These are phyloP conservation scores for Halophytophthora batemanensis DNA, from an alignment of 352 stramenopile species.

Conservation along the genomic window DNA sequence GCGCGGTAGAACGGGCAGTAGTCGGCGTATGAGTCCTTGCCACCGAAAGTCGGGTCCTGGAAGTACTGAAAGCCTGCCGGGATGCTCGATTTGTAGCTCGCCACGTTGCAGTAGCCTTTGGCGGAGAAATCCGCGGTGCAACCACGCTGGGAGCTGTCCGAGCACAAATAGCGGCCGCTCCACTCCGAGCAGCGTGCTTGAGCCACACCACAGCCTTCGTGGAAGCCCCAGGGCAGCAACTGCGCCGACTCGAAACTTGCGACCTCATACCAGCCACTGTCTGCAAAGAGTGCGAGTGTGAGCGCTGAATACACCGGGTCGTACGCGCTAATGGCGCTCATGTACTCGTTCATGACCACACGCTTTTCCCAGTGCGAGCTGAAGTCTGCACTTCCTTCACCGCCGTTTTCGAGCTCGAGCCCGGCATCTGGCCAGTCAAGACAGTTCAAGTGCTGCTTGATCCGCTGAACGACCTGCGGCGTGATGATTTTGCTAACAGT, in stretches of 20 bases:
- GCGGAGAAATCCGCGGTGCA: constrained; percentile 68
- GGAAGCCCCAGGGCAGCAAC: constrained; percentile 62
- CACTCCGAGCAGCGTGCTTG: constrained; percentile 62
- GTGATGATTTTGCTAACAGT: constrained; percentile 75
- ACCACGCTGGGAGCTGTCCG: constrained; percentile 27
- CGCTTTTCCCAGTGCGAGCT: constrained; percentile 86
- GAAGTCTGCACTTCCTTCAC: constrained; percentile 51
- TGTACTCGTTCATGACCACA: constrained; percentile 80
- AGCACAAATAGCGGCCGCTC: constrained; percentile 70
- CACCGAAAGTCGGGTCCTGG: constrained; percentile 47
- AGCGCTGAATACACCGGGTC: constrained; percentile 72
- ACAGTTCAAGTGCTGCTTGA: constrained; percentile 78
- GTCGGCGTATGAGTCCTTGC: constrained; percentile 63
- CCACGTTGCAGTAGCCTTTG: constrained; percentile 79
- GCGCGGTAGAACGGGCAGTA: constrained; percentile 80
- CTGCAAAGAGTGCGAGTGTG: constrained; percentile 75
- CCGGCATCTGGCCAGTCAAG: constrained; percentile 59
- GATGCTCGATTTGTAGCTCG: constrained; percentile 60
- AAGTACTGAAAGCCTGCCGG: constrained; percentile 84
- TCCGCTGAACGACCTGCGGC: constrained; percentile 56
- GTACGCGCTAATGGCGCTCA: constrained; percentile 74
- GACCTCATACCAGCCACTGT: constrained; percentile 81
- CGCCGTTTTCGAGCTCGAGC: constrained; percentile 72
- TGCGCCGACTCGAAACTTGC: constrained; percentile 52
- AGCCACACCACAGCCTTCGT: constrained; percentile 70